Conservation (phyloP, 441 rosid species). For the Gossypium gossypioides region DNA sequence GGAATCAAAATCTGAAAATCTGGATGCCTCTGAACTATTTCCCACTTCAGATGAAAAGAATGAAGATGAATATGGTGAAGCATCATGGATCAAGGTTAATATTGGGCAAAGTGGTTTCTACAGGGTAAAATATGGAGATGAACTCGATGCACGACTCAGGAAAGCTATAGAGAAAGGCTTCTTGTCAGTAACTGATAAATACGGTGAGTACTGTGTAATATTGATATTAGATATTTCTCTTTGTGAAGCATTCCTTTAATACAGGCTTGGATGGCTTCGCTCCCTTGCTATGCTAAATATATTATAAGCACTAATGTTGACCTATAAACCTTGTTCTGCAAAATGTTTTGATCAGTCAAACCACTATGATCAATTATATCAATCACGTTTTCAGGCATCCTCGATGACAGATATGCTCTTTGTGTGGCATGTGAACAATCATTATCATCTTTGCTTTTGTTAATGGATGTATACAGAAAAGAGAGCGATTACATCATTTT, state of each 20-base stretch:
- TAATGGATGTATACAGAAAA: conserved; percentile 62
- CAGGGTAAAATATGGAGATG: conserved; percentile 76
- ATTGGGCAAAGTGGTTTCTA: conserved; percentile 82
- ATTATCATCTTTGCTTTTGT: conserved; percentile 63
- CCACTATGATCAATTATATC: not conserved
- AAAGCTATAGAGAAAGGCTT: conserved; percentile 53
- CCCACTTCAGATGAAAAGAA: not conserved
- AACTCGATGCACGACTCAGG: conserved; percentile 61
- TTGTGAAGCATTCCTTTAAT: not conserved
- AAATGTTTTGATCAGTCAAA: not conserved
- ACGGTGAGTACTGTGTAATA: conserved; percentile 33
- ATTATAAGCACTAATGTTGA: not conserved
- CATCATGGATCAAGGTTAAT: conserved; percentile 65
- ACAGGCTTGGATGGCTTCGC: not conserved
- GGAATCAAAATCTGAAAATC: conserved; percentile 46
- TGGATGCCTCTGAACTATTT: conserved; percentile 19
- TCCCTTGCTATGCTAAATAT: not conserved
- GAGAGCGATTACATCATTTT: conserved; percentile 34
- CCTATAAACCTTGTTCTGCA: not conserved
- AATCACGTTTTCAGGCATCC: conserved; percentile 45
- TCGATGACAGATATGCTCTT: conserved; percentile 85
- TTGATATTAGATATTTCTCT: not conserved
- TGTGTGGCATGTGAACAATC: conserved; percentile 81
- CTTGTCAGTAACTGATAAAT: conserved; percentile 67
- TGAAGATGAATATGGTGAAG: conserved; percentile 16